A percentile compares a stretch with the other conserved stretches of the same genome.
These are phyloP conservation scores for Thelonectria discophora DNA, from an alignment of 2,329 filamentous ascomycete species.

Conservation along the genomic window DNA sequence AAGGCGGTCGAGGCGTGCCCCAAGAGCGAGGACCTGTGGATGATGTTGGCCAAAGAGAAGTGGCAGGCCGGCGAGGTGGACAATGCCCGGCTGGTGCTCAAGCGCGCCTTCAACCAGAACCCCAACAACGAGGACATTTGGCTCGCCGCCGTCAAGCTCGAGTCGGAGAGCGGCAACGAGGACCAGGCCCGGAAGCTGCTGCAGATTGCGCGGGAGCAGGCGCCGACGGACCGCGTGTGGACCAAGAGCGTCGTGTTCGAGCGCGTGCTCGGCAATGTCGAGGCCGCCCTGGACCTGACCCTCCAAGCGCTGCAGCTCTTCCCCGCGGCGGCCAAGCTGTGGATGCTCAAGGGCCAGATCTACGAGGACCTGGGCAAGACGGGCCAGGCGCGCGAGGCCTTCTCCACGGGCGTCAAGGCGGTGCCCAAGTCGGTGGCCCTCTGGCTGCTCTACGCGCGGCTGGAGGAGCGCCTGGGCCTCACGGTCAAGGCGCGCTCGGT, in stretches of 20 bases:
- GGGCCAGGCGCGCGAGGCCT: conserved; percentile 88
- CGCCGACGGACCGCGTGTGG: conserved; percentile 95
- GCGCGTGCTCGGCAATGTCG: conserved; percentile 79
- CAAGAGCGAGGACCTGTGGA: conserved; percentile 90
- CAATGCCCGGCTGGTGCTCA: conserved; percentile 85
- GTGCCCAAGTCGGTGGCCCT: conserved; percentile 85
- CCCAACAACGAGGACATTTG: conserved; percentile 98
- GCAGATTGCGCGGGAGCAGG: conserved; percentile 82
- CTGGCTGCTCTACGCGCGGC: conserved; percentile 86
- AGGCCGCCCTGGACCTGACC: conserved; percentile 85
- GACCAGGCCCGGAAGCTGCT: conserved; percentile 86
- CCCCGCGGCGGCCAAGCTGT: conserved; percentile 85
- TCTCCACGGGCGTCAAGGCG: conserved; percentile 85
- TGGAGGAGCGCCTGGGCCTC: conserved; percentile 86
- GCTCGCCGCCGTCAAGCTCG: conserved; percentile 94
- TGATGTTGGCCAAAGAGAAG: conserved; percentile 94
- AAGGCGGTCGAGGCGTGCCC: conserved; percentile 95
- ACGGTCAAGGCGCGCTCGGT: conserved; percentile 93
- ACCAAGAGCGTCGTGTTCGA: conserved; percentile 97
- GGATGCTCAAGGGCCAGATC: conserved; percentile 99
- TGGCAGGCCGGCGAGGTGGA: conserved; percentile 90
- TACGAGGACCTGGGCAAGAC: conserved; percentile 85
- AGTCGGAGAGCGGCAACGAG: conserved; percentile 86
- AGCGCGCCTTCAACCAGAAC: conserved; percentile 91
- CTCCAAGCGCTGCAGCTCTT: conserved; percentile 88